Base-by-base conservation (phyloP, 1,284 basidiomycete genomes). In the Melampsora americana region DNA sequence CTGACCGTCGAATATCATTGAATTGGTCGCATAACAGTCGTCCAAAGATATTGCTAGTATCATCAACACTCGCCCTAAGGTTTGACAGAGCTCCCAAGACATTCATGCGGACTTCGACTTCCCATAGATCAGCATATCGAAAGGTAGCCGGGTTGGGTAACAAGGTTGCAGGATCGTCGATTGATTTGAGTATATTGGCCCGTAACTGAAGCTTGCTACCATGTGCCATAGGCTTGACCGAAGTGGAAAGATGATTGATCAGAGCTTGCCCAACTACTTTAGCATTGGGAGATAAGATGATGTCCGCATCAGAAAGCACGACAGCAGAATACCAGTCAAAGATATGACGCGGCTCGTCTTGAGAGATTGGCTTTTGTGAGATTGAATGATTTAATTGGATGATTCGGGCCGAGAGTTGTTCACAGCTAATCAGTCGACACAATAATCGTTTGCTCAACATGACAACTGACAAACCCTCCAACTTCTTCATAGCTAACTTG, bases 81-180 rank as follows among this genome's bases (percentile, higher is more conserved):
- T 56, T 56, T 56, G 53, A 56, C 11, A 56, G 53, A 56, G 53
- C 53, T 1, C 53, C 26, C 14, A 56, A 56, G n/a, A 56, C 53
- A 28, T 56, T 56, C n/a, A 56, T 56, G 53, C 53, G 53, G n/a
- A 56, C 53, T 56, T 56, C 53, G 11, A 56, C 53, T 56, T 56
- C 53, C 53, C 53, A 56, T 28, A 56, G 14, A 56, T 56, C 53
- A 56, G 53, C 53, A 56, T 16, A 56, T 56, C 26, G 53, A 56
- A 56, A 1, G n/a, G 53, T 28, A 6, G 53, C 26, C 53, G 53
- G 53, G 6, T n/a, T 28, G n/a, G 53, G 53, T n/a, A 56, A 56
- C 53, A 56, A 28, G 53, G n/a, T 56, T n/a, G 12, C 26, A 28
- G 53, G 53, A n/a, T 56, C 53, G 11, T 56, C 53, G 26, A 56